phyloP scores from a whole-genome alignment of 148 eudicot genomes.

The Chenopodium formosanum region DNA sequence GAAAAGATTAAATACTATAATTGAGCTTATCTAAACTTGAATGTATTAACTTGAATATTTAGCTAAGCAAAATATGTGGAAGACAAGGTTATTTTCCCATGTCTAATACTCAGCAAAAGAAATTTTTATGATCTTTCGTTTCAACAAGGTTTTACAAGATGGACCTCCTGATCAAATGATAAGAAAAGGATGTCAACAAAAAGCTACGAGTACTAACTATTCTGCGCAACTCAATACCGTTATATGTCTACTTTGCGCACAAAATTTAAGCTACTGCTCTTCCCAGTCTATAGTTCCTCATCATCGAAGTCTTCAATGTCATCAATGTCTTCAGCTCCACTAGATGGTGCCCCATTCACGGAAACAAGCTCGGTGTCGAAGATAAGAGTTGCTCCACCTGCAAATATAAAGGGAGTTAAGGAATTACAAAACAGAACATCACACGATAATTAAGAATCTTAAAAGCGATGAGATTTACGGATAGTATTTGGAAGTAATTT shows the following conservation, averaged over 20 bases:
- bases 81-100: neutral
- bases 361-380: constrained; percentile 88
- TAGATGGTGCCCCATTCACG: constrained; percentile 55
- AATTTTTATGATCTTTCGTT: neutral
- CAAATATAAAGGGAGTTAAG: constrained; percentile 7
- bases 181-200: neutral
- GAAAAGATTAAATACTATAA: too few relatives aligned
- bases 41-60: too few relatives aligned
- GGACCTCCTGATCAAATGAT: neutral
- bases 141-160: neutral
- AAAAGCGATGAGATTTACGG: neutral
- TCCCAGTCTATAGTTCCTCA: constrained; percentile 43
- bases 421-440: neutral
- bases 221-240: neutral
- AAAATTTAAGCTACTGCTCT: neutral
- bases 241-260: neutral
- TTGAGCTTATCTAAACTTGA: too few relatives aligned
- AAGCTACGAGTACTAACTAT: neutral
- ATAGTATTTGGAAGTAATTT: too few relatives aligned
- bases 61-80: neutral
- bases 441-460: neutral
- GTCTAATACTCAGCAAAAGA: too few relatives aligned
- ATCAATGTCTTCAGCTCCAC: constrained; percentile 19
- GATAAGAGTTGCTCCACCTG: constrained; percentile 91
- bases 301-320: constrained; percentile 41